Evolutionary conservation across 257 asterid species (phyloP).

Genomic region (Solanum dulcamara): DNA sequence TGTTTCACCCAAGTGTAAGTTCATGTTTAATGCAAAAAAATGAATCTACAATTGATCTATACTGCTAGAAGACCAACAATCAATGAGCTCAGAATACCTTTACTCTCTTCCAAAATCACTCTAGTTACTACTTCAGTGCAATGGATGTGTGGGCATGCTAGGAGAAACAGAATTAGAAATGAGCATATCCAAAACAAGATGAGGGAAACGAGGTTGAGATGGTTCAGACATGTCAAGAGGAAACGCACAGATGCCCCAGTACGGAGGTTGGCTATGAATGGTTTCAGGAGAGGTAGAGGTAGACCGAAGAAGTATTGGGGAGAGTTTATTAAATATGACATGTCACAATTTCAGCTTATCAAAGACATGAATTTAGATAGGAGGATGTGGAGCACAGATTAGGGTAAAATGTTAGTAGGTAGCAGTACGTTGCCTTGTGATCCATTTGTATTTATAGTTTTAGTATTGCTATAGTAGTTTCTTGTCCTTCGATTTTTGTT

Average conservation of each 20-base stretch:
- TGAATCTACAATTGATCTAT: neutral
- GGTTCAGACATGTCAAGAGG: neutral
- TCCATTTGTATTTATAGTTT: neutral
- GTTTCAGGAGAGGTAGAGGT: neutral
- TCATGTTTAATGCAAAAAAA: neutral
- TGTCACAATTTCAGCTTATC: neutral
- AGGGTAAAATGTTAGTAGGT: neutral
- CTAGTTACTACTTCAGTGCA: neutral
- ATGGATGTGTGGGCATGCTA: neutral
- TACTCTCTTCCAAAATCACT: neutral
- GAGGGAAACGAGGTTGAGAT: neutral
- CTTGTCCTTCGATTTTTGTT: neutral
- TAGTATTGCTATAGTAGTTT: neutral
- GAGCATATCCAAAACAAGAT: neutral
- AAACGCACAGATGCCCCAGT: neutral
- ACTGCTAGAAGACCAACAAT: neutral
- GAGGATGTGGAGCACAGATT: neutral
- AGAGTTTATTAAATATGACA: neutral
- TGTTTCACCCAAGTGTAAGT: neutral
- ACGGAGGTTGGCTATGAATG: neutral
- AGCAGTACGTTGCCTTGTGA: neutral
- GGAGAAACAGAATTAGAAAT: neutral
- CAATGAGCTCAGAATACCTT: neutral
- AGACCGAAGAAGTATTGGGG: neutral
- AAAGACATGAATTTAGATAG: neutral